These are phyloP conservation scores for Teratosphaeria pseudoeucalypti DNA, from an alignment of 2,329 filamentous ascomycete species.

Conservation along the genomic window DNA sequence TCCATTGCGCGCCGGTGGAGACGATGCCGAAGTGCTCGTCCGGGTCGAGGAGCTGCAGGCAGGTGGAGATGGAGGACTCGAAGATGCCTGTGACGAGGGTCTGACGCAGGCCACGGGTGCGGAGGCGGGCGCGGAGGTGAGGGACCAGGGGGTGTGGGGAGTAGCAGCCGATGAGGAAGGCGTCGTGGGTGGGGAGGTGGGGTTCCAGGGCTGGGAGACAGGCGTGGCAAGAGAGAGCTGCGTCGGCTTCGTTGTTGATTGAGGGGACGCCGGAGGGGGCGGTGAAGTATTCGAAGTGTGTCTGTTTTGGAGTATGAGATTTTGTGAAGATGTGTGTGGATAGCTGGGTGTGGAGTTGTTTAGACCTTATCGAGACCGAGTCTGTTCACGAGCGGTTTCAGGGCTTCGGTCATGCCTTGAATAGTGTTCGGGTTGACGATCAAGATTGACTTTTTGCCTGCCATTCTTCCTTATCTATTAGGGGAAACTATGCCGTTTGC, in stretches of 20 bases:
- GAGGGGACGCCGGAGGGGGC: constrained; percentile 57
- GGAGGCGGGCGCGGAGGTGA: constrained; percentile 17
- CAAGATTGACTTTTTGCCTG: constrained; percentile 41
- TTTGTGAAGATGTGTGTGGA: too few species aligned
- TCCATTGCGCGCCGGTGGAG: constrained; percentile 78
- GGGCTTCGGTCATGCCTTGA: constrained; percentile 56
- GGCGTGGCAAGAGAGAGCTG: constrained; percentile 50
- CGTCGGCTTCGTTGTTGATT: constrained; percentile 68
- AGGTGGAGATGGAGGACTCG: constrained; percentile 63
- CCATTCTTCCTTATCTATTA: neutral
- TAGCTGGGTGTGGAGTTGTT: too few species aligned
- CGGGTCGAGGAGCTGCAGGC: constrained; percentile 45
- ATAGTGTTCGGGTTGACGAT: constrained; percentile 76
- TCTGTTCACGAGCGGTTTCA: constrained; percentile 42
- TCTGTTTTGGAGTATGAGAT: constrained; percentile 20
- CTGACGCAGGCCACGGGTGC: neutral
- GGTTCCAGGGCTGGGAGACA: constrained; percentile 48
- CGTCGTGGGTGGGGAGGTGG: constrained; percentile 48
- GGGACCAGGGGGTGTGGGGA: constrained; percentile 70
- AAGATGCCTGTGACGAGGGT: constrained; percentile 72
- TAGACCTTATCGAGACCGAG: constrained; percentile 35
- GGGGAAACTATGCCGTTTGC: neutral
- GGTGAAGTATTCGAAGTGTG: constrained; percentile 52
- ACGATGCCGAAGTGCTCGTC: constrained; percentile 68
- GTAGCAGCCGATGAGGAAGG: constrained; percentile 81